These are phyloP conservation scores for Takakia lepidozioides DNA, from an alignment of 225 moss, liverwort and hornwort genomes.

Conservation along the genomic window DNA sequence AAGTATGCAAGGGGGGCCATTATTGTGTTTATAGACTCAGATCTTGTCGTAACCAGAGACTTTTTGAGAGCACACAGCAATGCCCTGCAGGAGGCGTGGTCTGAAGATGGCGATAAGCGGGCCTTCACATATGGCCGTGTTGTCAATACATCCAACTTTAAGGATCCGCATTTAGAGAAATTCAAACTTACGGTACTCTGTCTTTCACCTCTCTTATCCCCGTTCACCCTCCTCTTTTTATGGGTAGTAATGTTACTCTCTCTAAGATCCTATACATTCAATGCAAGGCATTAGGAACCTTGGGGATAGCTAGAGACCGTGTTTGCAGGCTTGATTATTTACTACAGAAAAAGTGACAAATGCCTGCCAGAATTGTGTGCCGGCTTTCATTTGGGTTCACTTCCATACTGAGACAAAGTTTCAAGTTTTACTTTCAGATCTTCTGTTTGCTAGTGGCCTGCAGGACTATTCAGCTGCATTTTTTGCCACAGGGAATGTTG, in stretches of 20 bases:
- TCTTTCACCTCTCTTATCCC: no score
- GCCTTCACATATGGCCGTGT: constrained; percentile 86
- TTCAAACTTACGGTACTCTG: constrained; percentile 55
- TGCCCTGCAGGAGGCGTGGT: constrained; percentile 46
- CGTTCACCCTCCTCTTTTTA: no score
- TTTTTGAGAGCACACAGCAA: constrained; percentile 68
- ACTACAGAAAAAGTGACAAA: no score
- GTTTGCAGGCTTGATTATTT: no score
- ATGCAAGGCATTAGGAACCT: no score
- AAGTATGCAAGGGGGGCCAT: constrained; percentile 51
- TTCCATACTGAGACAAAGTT: neutral
- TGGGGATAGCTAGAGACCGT: no score
- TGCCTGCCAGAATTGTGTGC: neutral
- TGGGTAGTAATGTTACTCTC: no score
- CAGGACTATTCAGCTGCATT: constrained; percentile 83
- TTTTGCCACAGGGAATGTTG: constrained; percentile 84
- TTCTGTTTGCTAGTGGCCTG: no score
- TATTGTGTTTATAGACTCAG: constrained; percentile 83
- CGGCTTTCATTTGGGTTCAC: neutral
- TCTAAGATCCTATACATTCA: no score
- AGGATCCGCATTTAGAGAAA: constrained; percentile 59
- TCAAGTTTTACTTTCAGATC: constrained; percentile 2
- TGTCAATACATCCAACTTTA: constrained; percentile 68
- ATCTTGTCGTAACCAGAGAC: constrained; percentile 59
- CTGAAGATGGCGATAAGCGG: constrained; percentile 59